Percentiles rank a stretch among this genome's conserved stretches.
Conservation (phyloP, 495 filamentous ascomycete species). For the Penicillium macrosclerotiorum region DNA sequence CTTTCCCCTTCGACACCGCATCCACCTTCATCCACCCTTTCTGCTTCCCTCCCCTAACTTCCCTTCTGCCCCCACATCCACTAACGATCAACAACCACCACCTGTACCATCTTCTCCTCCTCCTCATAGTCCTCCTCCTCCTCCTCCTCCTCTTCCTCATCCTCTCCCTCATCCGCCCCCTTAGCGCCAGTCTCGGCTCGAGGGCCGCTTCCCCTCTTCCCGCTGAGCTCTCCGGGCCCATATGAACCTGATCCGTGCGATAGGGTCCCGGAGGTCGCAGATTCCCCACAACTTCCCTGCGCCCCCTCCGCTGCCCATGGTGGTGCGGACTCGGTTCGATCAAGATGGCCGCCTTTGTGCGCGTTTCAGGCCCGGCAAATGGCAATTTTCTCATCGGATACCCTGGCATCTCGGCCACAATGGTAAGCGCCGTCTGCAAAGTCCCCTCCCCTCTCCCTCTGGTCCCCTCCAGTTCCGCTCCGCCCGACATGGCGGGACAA, state of each 20-base stretch:
- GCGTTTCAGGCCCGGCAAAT: slow-evolving; percentile 96
- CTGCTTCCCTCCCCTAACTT: neutral
- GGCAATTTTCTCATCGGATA: slow-evolving; percentile 96
- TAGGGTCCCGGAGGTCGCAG: slow-evolving; percentile 26
- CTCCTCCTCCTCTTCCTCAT: slow-evolving; percentile 5
- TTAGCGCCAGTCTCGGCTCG: too few species aligned
- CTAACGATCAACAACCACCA: too few species aligned
- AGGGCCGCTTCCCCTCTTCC: neutral
- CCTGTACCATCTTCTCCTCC: neutral
- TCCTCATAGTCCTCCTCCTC: slow-evolving; percentile 5
- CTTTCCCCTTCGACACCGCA: slow-evolving; percentile 1
- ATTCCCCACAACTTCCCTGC: slow-evolving; percentile 32
- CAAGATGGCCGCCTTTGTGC: slow-evolving; percentile 85
- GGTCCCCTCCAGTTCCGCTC: neutral
- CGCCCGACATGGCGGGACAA: neutral
- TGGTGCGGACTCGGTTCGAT: slow-evolving; percentile 38
- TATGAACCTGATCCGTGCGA: slow-evolving; percentile 39
- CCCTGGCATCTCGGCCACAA: slow-evolving; percentile 93
- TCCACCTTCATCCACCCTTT: neutral
- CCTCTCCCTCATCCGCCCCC: slow-evolving; percentile 1
- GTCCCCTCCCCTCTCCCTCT: neutral
- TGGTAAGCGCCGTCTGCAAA: slow-evolving; percentile 60
- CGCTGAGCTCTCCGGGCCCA: slow-evolving; percentile 10
- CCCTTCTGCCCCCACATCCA: neutral
- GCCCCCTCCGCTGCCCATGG: slow-evolving; percentile 41